Percentiles rank a stretch among this genome's conserved stretches.
These are phyloP conservation scores for Paraconiothyrium sp. DNA, from an alignment of 2,329 filamentous ascomycete species.

Conservation along the genomic window DNA sequence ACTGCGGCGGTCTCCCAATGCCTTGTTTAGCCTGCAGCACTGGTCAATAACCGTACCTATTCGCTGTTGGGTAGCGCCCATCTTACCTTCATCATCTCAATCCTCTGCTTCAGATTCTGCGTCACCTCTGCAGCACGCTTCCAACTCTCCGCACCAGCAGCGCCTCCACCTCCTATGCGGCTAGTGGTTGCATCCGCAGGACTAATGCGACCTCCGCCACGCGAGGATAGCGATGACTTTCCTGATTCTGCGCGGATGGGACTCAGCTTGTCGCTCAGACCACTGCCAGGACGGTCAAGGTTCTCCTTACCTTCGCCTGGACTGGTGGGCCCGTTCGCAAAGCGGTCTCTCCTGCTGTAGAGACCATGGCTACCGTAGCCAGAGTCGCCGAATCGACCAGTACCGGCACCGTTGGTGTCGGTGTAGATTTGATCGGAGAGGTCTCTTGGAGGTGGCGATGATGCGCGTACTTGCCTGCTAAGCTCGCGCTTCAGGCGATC, in stretches of 20 bases:
- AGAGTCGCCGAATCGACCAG: conserved; percentile 47
- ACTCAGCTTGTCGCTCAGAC: conserved; percentile 52
- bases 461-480: conserved; percentile 61
- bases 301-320: conserved; percentile 61
- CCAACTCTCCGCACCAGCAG: conserved; percentile 79
- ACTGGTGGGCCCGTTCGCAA: conserved; percentile 42
- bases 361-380: conserved; percentile 54
- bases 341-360: conserved; percentile 40
- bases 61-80: not conserved
- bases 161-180: conserved; percentile 38
- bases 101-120: conserved; percentile 94
- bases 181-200: conserved; percentile 37
- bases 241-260: conserved; percentile 45
- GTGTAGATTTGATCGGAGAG: conserved; percentile 61
- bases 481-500: conserved; percentile 92
- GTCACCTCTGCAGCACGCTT: conserved; percentile 96
- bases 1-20: conserved; percentile 43
- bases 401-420: conserved; percentile 68
- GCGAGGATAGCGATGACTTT: conserved; percentile 44
- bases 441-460: conserved; percentile 64
- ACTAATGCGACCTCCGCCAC: conserved; percentile 46
- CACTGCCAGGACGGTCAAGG: conserved; percentile 47
- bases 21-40: conserved; percentile 49
- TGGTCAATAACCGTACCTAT: conserved; percentile 22
- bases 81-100: conserved; percentile 94